phyloP scores from a whole-genome alignment of 192 early-diverging fungal species.

The Allomyces arbusculus region DNA sequence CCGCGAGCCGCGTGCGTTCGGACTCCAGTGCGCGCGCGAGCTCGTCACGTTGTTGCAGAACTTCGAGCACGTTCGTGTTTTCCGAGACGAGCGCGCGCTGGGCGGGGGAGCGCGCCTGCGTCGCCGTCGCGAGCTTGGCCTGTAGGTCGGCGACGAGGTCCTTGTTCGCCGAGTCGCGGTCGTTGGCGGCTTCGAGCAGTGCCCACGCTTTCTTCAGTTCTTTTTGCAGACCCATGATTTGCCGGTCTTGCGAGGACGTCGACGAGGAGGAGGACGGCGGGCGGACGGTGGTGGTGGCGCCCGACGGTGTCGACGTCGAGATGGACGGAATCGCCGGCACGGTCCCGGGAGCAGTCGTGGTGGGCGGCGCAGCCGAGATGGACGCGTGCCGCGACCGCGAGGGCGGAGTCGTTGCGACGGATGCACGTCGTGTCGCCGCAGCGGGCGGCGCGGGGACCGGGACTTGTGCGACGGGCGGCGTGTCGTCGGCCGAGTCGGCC shows the following conservation, averaged over 20 bases:
- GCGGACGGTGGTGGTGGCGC: no score
- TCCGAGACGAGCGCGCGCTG: neutral
- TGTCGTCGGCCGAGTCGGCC: no score
- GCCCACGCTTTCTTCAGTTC: neutral
- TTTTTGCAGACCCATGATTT: neutral
- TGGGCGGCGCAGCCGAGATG: no score
- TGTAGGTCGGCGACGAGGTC: neutral
- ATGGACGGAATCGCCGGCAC: no score
- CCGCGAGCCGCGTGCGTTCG: neutral
- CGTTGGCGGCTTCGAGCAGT: neutral
- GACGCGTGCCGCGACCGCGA: no score
- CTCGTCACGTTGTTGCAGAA: neutral
- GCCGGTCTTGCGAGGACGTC: neutral
- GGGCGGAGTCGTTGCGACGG: no score
- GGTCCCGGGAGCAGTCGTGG: no score
- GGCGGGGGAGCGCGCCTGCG: neutral
- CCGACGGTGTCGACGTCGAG: no score
- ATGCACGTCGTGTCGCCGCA: no score
- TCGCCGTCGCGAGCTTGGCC: neutral
- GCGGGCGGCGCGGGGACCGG: no score
- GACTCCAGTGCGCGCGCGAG: neutral
- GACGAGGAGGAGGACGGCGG: no score
- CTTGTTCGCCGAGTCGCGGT: neutral
- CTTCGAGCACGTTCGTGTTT: neutral
- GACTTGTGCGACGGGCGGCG: no score